Base-by-base conservation (phyloP, 1,139 yeast species). In the Candida neerlandica region DNA sequence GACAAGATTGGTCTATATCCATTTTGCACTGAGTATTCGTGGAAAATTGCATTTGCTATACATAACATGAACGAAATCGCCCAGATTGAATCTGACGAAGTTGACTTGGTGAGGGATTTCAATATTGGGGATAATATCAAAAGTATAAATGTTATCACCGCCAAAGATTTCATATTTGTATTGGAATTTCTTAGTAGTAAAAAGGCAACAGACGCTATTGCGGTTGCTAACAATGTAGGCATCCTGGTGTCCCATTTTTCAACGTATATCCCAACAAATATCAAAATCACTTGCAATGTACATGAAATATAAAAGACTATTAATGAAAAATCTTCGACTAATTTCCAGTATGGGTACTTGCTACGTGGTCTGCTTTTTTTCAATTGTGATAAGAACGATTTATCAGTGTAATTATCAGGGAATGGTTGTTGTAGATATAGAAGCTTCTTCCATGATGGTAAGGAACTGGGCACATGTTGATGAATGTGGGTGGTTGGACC, bases 81-180 rank as follows among this genome's bases (percentile, higher is more conserved):
- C 98, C 99, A 94, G 54, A 95, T 90, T 15, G 97, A 90, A 67
- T 94, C 98, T 0, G 96, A 87, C 0, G 97, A 82, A 0, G 97
- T 90, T 0, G 97, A 88, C 57, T 84, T 81, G 0, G 97, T 91
- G 45, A 95, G 75, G 0, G 97, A 91, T 58, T 89, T 88, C 49
- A 94, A 75, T 2, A 94, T 94, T 0, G 99, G 99, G 0, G 97
- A 89, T 41, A 92, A 70, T 0, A 95, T 84, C 43, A 91, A 71
- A 43, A 92, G 70, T 4, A 89, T 80, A 54, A 92, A 80, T 1
- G 86, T 77, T 21, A 91, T 84, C 27, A 94, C 70, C 11, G 82
- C 55, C 3, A 90, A 81, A 1, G 96, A 86, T 62, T 88, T 89
- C 54, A 68, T 49, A 55, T 68, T 55, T 41, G 46, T 42, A 7